Conservation (phyloP, 2,329 filamentous ascomycete genomes). For the Ophiostoma fasciatum region DNA sequence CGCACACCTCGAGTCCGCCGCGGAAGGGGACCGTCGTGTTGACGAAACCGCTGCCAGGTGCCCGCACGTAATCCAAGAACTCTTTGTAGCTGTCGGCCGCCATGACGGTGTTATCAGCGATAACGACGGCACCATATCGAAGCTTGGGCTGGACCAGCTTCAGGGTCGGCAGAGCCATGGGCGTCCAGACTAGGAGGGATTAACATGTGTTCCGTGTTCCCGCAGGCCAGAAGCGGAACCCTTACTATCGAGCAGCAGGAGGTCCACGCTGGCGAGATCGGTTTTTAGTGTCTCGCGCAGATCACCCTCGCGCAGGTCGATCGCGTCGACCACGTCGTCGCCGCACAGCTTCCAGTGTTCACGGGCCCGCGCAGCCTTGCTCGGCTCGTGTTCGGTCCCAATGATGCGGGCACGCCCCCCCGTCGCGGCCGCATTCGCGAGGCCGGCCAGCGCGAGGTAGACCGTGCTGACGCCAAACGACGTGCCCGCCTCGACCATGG, state of each 20-base stretch:
- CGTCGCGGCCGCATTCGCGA: slow-evolving; percentile 12
- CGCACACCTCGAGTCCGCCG: slow-evolving; percentile 13
- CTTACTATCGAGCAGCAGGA: slow-evolving; percentile 47
- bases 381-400: slow-evolving; percentile 43
- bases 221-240: slow-evolving; percentile 10
- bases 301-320: slow-evolving; percentile 44
- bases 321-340: slow-evolving; percentile 29
- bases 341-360: slow-evolving; percentile 38
- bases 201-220: too few relatives aligned
- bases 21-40: slow-evolving; percentile 12
- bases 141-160: slow-evolving; percentile 21
- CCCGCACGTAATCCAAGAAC: slow-evolving; percentile 23
- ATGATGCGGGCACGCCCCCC: slow-evolving; percentile 26
- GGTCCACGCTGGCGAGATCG: slow-evolving; percentile 33
- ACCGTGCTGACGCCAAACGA: slow-evolving; percentile 48
- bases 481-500: slow-evolving; percentile 45
- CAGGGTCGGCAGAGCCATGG: slow-evolving; percentile 20
- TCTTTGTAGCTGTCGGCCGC: slow-evolving; percentile 22
- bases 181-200: slow-evolving; percentile 15
- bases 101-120: slow-evolving; percentile 26
- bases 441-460: slow-evolving; percentile 43
- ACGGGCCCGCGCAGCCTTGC: slow-evolving; percentile 36
- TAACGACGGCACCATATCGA: slow-evolving; percentile 23
- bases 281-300: slow-evolving; percentile 38
- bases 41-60: slow-evolving; percentile 26